These are phyloP conservation scores for Truncatella angustata DNA, from an alignment of 2,329 filamentous ascomycete genomes.

Conservation along the genomic window DNA sequence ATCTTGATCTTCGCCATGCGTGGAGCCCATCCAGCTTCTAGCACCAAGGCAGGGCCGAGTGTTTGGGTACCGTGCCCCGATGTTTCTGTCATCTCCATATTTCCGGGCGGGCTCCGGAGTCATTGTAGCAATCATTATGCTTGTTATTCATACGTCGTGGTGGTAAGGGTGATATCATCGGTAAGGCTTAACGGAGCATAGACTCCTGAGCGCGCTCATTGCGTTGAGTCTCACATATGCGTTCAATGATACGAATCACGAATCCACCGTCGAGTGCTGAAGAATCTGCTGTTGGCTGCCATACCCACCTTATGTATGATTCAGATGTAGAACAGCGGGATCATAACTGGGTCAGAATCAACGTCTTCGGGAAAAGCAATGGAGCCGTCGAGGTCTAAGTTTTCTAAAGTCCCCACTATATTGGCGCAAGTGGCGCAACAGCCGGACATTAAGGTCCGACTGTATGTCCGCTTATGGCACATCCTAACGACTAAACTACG, in stretches of 20 bases:
- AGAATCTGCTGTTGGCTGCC: not conserved
- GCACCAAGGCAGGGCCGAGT: not conserved
- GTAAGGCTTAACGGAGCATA: not conserved
- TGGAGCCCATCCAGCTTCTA: not conserved
- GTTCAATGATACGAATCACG: not conserved
- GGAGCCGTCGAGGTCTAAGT: no score
- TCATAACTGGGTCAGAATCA: not conserved
- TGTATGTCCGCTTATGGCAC: no score
- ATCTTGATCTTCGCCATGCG: not conserved
- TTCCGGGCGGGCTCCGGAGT: not conserved
- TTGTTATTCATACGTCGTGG: not conserved
- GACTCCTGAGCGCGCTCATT: no score
- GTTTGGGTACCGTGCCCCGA: not conserved
- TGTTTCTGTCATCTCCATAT: not conserved
- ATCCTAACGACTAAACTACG: no score
- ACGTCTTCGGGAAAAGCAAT: not conserved
- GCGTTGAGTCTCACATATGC: not conserved
- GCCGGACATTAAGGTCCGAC: no score
- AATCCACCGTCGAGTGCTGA: not conserved
- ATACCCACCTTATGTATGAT: not conserved
- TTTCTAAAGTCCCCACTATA: no score
- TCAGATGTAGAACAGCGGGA: not conserved
- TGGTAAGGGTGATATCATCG: not conserved
- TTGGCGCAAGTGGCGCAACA: no score
- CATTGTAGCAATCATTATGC: not conserved